Evolutionary conservation across 2,329 filamentous ascomycete species (phyloP), one percentile per base, ranked within the genome.

Genomic region (Coniochaeta hoffmannii): DNA sequence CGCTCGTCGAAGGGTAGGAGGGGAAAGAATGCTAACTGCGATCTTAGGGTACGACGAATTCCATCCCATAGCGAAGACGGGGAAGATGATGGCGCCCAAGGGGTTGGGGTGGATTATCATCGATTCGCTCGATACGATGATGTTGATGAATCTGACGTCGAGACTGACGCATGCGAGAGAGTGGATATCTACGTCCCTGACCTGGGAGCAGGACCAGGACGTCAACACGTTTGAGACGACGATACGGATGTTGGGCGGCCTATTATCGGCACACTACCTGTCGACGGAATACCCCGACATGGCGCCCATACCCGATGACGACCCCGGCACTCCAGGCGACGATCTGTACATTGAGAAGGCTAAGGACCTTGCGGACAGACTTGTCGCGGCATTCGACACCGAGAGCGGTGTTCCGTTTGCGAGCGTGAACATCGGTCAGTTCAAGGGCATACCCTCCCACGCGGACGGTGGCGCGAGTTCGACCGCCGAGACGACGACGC

Each of bases 61-160:
- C 68, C 85, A 90, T 63, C 94, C 94, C 1, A 73, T 93, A 28
- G 85, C 88, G 6, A 94, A 94, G 68, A 83, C 75, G 17, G 89
- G 90, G 52, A 79, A 78, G 53, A 85, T 94, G 64, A 97, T 99
- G 93, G 86, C 90, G 7, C 80, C 87, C 3, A 85, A 90, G 59
- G 94, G 93, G 26, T 80, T 99, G 72, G 94, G 94, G 30, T 99
- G 95, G 94, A 97, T 97, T 65, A 97, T 99, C 59, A 87, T 99
- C 56, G 94, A 99, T 73, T 86, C 93, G 12, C 76, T 99, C 60
- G 94, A 99, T 71, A 99, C 94, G 1, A 82, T 97, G 79, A 99
- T 99, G 75, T 78, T 99, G 58, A 99, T 99, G 94, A 97, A 97
- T 69, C 78, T 96, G 61, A 97, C 93, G 14, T 88, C 85, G 31